These are phyloP conservation scores for Rhodotorula mucilaginosa DNA, from an alignment of 1,284 basidiomycete species.

Conservation along the genomic window DNA sequence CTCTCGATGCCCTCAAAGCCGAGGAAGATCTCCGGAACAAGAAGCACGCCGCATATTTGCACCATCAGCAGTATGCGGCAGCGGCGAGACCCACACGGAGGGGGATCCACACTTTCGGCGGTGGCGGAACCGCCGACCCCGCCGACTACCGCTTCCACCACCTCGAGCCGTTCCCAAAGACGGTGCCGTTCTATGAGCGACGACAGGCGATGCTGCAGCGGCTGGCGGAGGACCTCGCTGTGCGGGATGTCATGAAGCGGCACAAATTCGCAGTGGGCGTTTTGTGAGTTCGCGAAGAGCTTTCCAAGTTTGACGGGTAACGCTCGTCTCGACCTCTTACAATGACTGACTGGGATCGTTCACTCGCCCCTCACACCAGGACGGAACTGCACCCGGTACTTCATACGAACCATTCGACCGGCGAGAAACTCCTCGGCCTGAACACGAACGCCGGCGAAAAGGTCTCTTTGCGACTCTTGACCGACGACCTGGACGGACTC, in stretches of 20 bases:
- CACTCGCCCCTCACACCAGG: neutral
- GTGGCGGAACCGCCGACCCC: conserved; percentile 8
- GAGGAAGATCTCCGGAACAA: conserved; percentile 17
- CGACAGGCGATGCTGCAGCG: conserved; percentile 34
- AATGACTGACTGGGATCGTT: too few relatives aligned
- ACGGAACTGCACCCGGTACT: conserved; percentile 37
- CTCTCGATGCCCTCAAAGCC: conserved; percentile 22
- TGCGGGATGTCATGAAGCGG: conserved; percentile 31
- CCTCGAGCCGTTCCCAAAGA: conserved; percentile 34
- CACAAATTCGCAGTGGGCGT: conserved; percentile 32
- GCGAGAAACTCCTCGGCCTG: conserved; percentile 58
- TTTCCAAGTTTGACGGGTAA: neutral
- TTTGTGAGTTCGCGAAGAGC: conserved; percentile 42
- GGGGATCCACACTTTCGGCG: conserved; percentile 20
- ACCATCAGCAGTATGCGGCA: conserved; percentile 14
- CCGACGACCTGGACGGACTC: conserved; percentile 55
- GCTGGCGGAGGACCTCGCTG: conserved; percentile 35
- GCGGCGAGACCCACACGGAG: conserved; percentile 3
- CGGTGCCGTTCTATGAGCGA: conserved; percentile 27
- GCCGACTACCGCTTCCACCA: conserved; percentile 27
- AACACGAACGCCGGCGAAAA: conserved; percentile 61
- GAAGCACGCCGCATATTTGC: conserved; percentile 25
- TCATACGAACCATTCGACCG: conserved; percentile 55
- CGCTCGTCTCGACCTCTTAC: neutral
- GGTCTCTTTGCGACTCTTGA: conserved; percentile 36